These are phyloP conservation scores for Benincasa hispida DNA, from an alignment of 306 rosid species.

Conservation along the genomic window DNA sequence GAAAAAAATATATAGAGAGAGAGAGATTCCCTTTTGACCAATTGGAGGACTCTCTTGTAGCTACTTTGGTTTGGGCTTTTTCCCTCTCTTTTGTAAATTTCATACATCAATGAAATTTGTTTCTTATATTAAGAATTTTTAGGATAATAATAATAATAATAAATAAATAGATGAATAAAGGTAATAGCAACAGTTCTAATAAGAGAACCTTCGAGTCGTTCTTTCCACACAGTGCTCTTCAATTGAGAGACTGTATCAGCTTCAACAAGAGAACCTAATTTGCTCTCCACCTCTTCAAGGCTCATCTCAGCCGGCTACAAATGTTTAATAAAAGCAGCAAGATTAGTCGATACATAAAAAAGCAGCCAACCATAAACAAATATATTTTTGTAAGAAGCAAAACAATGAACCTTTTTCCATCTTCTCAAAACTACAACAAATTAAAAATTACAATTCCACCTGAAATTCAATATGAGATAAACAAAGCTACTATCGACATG, in stretches of 20 bases:
- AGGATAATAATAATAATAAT: too few relatives aligned
- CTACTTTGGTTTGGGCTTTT: too few relatives aligned
- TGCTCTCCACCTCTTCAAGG: slow-evolving; percentile 92
- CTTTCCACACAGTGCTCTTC: slow-evolving; percentile 91
- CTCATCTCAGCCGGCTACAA: slow-evolving; percentile 88
- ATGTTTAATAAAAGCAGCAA: slow-evolving; percentile 3
- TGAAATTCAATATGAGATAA: background rate
- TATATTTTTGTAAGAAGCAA: background rate
- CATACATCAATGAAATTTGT: too few relatives aligned
- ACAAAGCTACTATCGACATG: background rate
- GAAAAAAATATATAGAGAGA: too few relatives aligned
- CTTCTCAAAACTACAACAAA: background rate
- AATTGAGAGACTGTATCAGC: slow-evolving; percentile 61
- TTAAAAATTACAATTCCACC: background rate
- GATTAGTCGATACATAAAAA: background rate
- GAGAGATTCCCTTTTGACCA: too few relatives aligned
- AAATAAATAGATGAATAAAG: too few relatives aligned
- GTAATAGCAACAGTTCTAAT: too few relatives aligned
- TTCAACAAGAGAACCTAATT: slow-evolving; percentile 71
- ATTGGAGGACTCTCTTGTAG: too few relatives aligned
- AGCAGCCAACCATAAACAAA: background rate
- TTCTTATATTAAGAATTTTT: too few relatives aligned
- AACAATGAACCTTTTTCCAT: background rate
- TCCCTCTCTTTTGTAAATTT: too few relatives aligned
- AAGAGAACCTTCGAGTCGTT: slow-evolving; percentile 78